These are phyloP conservation scores for Solanum sejunctum DNA, from an alignment of 257 asterid genomes.

Conservation along the genomic window DNA sequence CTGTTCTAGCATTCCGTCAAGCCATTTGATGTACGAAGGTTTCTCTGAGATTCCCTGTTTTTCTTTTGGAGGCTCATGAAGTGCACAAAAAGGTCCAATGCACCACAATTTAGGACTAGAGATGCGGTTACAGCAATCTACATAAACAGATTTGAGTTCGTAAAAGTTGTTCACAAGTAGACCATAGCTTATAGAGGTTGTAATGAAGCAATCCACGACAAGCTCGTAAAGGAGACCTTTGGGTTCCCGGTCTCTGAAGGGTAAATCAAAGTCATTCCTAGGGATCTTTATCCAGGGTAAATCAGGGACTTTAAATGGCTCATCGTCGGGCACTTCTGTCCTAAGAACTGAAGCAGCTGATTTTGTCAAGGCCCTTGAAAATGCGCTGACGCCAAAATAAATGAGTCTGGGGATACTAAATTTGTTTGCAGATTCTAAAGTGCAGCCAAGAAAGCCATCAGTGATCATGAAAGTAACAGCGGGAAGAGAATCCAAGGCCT, in stretches of 20 bases:
- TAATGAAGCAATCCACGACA: no score
- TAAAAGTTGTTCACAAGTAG: conserved; percentile 36
- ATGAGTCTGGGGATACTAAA: conserved; percentile 39
- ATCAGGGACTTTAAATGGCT: conserved; percentile 14
- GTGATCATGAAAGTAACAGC: conserved; percentile 33
- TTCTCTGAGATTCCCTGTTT: no score
- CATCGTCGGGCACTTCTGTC: conserved; percentile 16
- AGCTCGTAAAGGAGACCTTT: conserved; percentile 14
- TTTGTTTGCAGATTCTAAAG: conserved; percentile 29
- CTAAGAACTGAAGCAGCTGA: background rate
- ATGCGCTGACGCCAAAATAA: conserved; percentile 33
- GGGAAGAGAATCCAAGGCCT: conserved; percentile 9
- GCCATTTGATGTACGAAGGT: no score
- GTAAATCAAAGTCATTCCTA: conserved; percentile 30
- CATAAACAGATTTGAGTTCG: conserved; percentile 26
- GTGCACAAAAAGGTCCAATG: no score
- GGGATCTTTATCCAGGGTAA: conserved; percentile 42
- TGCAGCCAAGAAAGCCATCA: conserved; percentile 66
- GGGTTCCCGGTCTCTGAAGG: conserved; percentile 14
- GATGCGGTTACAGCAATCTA: no score
- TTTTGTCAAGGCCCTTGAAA: background rate
- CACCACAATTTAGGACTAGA: no score
- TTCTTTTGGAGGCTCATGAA: no score
- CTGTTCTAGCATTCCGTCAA: no score
- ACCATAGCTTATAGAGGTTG: conserved; percentile 34